Conservation (phyloP, 2,329 filamentous ascomycete species). For the Ophiostoma fasciatum region DNA sequence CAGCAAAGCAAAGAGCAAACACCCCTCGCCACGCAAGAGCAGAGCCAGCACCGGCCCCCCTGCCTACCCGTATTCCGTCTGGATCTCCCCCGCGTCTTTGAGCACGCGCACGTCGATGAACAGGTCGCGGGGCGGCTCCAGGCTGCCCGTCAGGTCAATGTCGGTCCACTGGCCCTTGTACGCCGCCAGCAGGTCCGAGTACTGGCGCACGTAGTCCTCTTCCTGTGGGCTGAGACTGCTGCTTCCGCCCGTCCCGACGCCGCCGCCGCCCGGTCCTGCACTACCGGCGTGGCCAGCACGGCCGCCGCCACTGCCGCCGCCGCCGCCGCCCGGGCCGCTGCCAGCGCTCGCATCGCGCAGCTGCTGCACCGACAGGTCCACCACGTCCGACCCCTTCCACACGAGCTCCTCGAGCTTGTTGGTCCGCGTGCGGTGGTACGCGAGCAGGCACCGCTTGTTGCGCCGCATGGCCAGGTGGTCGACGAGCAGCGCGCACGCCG, state of each 20-base stretch:
- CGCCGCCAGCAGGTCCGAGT: conserved; percentile 80
- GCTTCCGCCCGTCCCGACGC: no score
- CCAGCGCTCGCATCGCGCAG: conserved; percentile 21
- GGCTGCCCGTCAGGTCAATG: conserved; percentile 82
- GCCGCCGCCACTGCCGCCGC: conserved; percentile 19
- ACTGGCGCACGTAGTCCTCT: conserved; percentile 88
- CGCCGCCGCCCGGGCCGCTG: no score
- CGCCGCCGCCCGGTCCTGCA: neutral
- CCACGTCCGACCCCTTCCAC: conserved; percentile 76
- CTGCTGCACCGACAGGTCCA: conserved; percentile 52
- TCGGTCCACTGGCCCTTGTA: conserved; percentile 99
- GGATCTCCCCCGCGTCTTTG: conserved; percentile 94
- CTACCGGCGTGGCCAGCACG: conserved; percentile 17
- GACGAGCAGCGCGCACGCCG: conserved; percentile 77
- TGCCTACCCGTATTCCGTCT: conserved; percentile 91
- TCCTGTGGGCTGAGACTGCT: conserved; percentile 88
- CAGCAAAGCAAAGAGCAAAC: neutral
- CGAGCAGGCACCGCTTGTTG: conserved; percentile 89
- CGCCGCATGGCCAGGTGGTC: conserved; percentile 90
- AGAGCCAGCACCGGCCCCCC: neutral
- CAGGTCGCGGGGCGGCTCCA: conserved; percentile 86
- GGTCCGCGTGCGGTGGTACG: conserved; percentile 80
- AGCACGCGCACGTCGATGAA: conserved; percentile 95
- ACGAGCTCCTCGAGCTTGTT: conserved; percentile 89
- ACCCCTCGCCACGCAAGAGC: no score